These are phyloP conservation scores for Fusarium sp. DNA, from an alignment of 2,329 filamentous ascomycete species.

Conservation along the genomic window DNA sequence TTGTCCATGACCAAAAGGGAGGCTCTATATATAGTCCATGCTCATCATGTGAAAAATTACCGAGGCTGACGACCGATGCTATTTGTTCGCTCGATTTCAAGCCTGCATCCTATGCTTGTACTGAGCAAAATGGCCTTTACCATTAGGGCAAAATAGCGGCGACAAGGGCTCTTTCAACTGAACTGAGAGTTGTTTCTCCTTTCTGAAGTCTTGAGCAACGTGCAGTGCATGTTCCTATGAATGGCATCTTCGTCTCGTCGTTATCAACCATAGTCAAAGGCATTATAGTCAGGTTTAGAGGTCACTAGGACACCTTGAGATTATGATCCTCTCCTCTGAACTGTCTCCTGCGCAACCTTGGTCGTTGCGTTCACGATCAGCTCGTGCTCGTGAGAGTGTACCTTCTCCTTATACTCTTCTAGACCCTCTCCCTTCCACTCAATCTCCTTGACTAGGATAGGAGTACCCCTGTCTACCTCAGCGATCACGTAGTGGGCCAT, in stretches of 20 bases:
- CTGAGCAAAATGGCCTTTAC: not conserved
- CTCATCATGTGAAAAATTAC: not conserved
- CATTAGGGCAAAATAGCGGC: not conserved
- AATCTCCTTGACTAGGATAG: slow-evolving; percentile 78
- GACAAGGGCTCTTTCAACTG: not conserved
- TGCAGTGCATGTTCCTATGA: not conserved
- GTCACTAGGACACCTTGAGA: not conserved
- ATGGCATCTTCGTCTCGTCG: not conserved
- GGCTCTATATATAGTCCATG: not conserved
- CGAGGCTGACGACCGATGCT: not conserved
- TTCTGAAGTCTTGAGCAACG: not conserved
- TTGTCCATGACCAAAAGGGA: not conserved
- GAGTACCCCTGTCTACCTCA: slow-evolving; percentile 83
- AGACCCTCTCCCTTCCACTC: slow-evolving; percentile 73
- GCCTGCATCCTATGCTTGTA: not conserved
- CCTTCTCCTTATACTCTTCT: slow-evolving; percentile 75
- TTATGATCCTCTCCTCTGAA: slow-evolving; percentile 34
- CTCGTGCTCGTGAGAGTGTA: slow-evolving; percentile 82
- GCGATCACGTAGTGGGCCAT: slow-evolving; percentile 90
- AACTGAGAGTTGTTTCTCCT: not conserved
- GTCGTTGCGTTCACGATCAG: slow-evolving; percentile 81
- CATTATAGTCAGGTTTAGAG: not conserved
- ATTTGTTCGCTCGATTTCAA: not conserved
- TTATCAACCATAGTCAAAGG: not conserved
- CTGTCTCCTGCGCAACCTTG: slow-evolving; percentile 59